A percentile compares a stretch with the other conserved stretches of the same genome.
Conservation (phyloP, 2,329 filamentous ascomycete species). For the Curvularia lunata region DNA sequence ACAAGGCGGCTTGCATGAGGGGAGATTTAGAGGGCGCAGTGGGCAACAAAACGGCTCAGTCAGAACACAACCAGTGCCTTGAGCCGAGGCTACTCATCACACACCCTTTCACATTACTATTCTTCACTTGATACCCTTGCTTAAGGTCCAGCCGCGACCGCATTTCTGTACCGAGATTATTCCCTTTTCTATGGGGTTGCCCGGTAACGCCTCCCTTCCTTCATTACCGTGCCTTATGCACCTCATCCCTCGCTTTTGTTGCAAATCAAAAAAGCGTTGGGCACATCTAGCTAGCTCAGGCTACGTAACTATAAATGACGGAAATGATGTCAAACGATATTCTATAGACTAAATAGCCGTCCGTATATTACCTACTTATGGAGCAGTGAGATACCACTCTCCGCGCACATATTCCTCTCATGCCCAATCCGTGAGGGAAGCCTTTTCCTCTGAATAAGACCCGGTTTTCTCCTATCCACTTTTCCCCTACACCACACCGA, state of each 20-base stretch:
- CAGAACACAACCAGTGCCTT: constrained; percentile 1
- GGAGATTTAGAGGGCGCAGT: constrained; percentile 7
- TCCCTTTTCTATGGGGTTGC: not conserved
- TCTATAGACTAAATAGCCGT: not conserved
- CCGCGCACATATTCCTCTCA: not conserved
- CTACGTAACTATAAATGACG: not conserved
- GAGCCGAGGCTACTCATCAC: not conserved
- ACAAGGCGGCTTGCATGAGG: constrained; percentile 9
- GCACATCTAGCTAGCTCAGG: not conserved
- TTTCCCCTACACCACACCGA: not conserved
- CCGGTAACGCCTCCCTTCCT: constrained; percentile 4
- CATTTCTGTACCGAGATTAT: not conserved
- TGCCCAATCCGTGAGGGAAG: not conserved
- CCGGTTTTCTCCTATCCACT: not conserved
- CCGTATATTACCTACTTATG: not conserved
- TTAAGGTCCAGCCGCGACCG: constrained; percentile 12
- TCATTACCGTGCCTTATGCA: not conserved
- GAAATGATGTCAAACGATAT: not conserved
- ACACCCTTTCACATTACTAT: constrained; percentile 4
- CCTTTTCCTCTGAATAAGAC: not conserved
- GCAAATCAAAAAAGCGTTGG: not conserved
- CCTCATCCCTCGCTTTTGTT: not conserved
- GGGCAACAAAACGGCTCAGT: not conserved
- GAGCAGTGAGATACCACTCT: not conserved
- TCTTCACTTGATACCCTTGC: constrained; percentile 19